Evolutionary conservation across 495 filamentous ascomycete genomes (phyloP).

Genomic region (Podospora pseudocomata): DNA sequence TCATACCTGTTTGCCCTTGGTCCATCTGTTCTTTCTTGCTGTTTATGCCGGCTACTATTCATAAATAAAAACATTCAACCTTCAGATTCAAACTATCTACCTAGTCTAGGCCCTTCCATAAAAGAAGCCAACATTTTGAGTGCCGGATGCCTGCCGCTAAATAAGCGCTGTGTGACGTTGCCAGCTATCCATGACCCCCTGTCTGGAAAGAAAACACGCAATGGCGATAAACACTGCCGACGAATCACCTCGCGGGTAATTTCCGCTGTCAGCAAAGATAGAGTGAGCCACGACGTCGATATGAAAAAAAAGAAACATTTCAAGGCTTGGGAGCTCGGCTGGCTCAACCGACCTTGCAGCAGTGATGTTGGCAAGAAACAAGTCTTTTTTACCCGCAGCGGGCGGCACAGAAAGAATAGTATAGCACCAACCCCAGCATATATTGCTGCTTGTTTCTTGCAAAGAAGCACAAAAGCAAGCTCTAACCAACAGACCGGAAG

Average conservation of each 20-base stretch:
- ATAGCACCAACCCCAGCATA: not conserved
- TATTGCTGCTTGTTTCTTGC: not conserved
- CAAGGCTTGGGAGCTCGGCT: not conserved
- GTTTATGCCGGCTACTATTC: too few relatives aligned
- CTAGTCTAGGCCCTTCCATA: not conserved
- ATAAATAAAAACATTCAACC: too few relatives aligned
- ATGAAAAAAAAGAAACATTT: not conserved
- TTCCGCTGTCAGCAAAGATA: not conserved
- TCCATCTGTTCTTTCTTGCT: too few relatives aligned
- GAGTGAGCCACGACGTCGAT: not conserved
- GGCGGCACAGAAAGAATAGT: not conserved
- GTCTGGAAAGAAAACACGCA: not conserved
- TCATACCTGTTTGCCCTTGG: too few relatives aligned
- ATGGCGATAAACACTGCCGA: not conserved
- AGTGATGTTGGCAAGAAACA: not conserved
- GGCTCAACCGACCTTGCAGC: not conserved
- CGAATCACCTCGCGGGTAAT: not conserved
- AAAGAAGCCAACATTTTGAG: not conserved
- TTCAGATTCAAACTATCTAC: too few relatives aligned
- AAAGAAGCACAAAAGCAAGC: not conserved
- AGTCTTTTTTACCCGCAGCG: not conserved
- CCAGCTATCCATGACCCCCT: not conserved
- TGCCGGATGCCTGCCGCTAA: not conserved
- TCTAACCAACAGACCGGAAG: constrained; percentile 3
- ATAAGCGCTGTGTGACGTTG: not conserved